phyloP scores from a whole-genome alignment of 805 yeast genomes.

The Schwanniomyces polymorphus region DNA sequence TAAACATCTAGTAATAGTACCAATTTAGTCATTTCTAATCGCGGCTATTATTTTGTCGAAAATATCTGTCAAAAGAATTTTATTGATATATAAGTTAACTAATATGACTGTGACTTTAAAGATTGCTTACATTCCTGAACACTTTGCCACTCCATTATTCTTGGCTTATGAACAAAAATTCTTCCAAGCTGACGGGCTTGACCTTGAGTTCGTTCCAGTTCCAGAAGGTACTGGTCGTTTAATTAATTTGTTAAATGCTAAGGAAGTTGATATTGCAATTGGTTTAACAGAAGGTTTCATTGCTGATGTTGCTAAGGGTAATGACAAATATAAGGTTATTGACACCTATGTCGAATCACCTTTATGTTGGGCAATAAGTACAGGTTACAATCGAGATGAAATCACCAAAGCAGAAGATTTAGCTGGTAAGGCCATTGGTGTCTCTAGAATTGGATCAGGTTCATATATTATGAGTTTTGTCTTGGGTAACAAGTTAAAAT shows the following conservation, averaged over 20 bases:
- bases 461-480: constrained; percentile 91
- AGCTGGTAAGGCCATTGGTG: constrained; percentile 67
- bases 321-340: constrained; percentile 59
- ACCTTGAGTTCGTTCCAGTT: constrained; percentile 64
- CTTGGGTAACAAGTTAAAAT: constrained; percentile 60
- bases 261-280: constrained; percentile 74
- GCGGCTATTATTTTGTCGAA: neutral
- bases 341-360: constrained; percentile 89
- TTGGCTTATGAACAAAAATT: constrained; percentile 65
- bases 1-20: neutral
- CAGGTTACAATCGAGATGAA: constrained; percentile 65
- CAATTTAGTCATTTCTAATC: neutral
- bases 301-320: constrained; percentile 75
- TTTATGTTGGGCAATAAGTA: constrained; percentile 85
- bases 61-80: neutral
- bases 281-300: constrained; percentile 93
- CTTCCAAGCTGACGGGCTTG: constrained; percentile 49
- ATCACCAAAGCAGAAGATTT: constrained; percentile 53
- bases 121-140: constrained; percentile 90
- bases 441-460: constrained; percentile 87
- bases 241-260: constrained; percentile 65
- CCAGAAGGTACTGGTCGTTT: constrained; percentile 89
- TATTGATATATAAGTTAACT: neutral
- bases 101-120: constrained; percentile 25
- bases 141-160: constrained; percentile 83